Base-by-base conservation (phyloP, 306 rosid species). In the Heteromeles arbutifolia region DNA sequence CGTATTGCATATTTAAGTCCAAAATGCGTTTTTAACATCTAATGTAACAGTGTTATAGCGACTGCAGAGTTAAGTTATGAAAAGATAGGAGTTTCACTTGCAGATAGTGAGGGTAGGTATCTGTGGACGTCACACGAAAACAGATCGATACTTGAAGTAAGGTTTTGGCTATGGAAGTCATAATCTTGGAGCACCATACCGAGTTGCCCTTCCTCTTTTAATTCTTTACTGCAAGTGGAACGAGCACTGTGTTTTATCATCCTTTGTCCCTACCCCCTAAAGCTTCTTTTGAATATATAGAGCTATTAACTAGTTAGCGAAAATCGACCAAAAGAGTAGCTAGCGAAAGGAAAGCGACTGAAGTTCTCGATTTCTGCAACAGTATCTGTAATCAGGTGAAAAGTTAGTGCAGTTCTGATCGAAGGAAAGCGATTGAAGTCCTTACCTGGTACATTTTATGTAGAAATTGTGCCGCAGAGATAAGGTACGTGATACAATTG, bases 191-290 rank as follows among this genome's bases (percentile, higher is more conserved):
- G 74, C 39, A 37, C 70, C 75, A 74, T 69, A 66, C 75, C 77
- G 64, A 45, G 44, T 48, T 70, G 67, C 44, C 41, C 73, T 72
- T 43, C 62, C 57, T 65, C 67, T 70, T 69, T 78, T 44, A 56
- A 6, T 48, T 59, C 5, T 45, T 65, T 31, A 50, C 12, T 18
- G 22, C 73, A 14, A 70, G 81, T 70, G 69, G 65, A 64, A 41
- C 37, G 44, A 75, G 53, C 65, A 65, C 52, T 56, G 69, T 73
- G 48, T 66, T 65, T 58, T 44, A 3, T 59, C 24, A 32, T 24
- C 61, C 14, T 79, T 31, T 75, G 77, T 66, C 41, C 85, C 73
- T 73, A 67, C 29, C 66, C 72, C 67, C 66, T 22, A 78, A 74
- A 82, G 61, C 62, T 67, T 21, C 66, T 67, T 63, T 37, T 28